These are phyloP conservation scores for Lachancea dasiensis DNA, from an alignment of 805 yeast species.

Conservation along the genomic window DNA sequence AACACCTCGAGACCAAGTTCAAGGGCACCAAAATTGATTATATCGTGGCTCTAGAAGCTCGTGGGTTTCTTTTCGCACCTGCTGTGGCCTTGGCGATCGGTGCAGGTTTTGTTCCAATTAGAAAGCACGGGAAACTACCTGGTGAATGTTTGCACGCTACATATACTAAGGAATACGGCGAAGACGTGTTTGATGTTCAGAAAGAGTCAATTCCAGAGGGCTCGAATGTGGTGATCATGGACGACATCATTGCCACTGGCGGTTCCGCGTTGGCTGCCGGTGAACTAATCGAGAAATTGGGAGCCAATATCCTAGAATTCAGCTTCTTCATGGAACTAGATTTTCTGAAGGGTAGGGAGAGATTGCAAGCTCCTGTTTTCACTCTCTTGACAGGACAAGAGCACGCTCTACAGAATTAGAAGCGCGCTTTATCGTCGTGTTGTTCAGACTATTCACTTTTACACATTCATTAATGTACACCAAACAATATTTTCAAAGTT, in stretches of 20 bases:
- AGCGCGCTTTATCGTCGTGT: neutral
- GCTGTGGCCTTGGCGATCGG: slow-evolving; percentile 82
- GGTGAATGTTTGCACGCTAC: slow-evolving; percentile 70
- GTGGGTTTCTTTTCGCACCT: slow-evolving; percentile 97
- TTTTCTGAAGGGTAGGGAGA: slow-evolving; percentile 89
- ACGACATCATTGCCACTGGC: slow-evolving; percentile 97
- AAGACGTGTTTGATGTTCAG: slow-evolving; percentile 86
- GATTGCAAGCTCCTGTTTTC: slow-evolving; percentile 78
- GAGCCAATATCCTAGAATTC: slow-evolving; percentile 72
- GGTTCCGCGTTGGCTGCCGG: slow-evolving; percentile 97
- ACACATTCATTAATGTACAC: neutral
- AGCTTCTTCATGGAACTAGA: slow-evolving; percentile 90
- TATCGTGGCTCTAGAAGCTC: slow-evolving; percentile 89
- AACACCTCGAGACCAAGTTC: slow-evolving; percentile 56
- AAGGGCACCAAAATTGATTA: slow-evolving; percentile 67
- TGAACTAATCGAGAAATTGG: slow-evolving; percentile 59
- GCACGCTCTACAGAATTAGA: slow-evolving; percentile 38
- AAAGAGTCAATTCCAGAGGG: slow-evolving; percentile 72
- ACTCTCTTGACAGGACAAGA: slow-evolving; percentile 82
- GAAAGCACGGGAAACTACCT: slow-evolving; percentile 94
- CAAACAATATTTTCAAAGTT: slow-evolving; percentile 1
- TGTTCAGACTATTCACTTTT: neutral
- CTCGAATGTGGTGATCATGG: slow-evolving; percentile 79
- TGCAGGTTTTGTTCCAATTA: slow-evolving; percentile 90
- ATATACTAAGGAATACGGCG: slow-evolving; percentile 88